Percentiles rank a stretch among this genome's conserved stretches.
Conservation (phyloP, 179 eudicot genomes). For the Pouteria campechiana region DNA sequence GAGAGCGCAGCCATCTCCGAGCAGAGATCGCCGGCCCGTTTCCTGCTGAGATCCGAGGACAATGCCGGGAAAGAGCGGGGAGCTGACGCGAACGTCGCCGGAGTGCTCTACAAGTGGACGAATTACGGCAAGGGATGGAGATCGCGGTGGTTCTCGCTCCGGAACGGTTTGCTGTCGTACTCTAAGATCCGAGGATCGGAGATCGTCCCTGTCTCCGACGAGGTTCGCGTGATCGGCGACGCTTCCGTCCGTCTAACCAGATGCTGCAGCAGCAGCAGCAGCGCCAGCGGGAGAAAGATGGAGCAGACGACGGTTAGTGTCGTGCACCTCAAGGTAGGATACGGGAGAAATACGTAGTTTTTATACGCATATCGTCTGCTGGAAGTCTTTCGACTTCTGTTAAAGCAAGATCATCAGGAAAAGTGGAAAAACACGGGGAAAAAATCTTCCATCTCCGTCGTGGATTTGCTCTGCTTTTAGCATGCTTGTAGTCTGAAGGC, state of each 20-base stretch:
- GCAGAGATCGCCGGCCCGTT: conserved; percentile 33
- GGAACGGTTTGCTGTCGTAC: conserved; percentile 58
- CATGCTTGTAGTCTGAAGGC: too few species aligned
- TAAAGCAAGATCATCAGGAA: too few species aligned
- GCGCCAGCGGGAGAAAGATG: conserved; percentile 17
- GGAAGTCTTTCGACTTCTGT: too few species aligned
- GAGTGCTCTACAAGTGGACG: conserved; percentile 75
- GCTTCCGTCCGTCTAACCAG: conserved; percentile 57
- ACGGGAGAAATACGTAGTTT: too few species aligned
- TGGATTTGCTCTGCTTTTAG: too few species aligned
- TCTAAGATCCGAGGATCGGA: conserved; percentile 44
- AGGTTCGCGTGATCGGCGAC: conserved; percentile 10
- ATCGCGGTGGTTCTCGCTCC: conserved; percentile 80
- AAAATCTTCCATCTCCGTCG: too few species aligned
- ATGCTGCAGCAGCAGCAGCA: conserved; percentile 20
- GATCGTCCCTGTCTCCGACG: too few species aligned
- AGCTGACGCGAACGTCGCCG: conserved; percentile 46
- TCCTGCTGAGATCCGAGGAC: conserved; percentile 24
- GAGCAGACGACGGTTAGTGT: conserved; percentile 16
- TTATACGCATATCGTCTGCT: too few species aligned
- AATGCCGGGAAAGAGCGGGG: too few species aligned
- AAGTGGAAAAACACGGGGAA: too few species aligned
- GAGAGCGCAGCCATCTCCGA: conserved; percentile 36
- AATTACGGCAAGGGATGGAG: conserved; percentile 90
- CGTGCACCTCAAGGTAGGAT: conserved; percentile 83